Conservation (phyloP, 495 filamentous ascomycete species). For the Pseudevernia furfuracea region DNA sequence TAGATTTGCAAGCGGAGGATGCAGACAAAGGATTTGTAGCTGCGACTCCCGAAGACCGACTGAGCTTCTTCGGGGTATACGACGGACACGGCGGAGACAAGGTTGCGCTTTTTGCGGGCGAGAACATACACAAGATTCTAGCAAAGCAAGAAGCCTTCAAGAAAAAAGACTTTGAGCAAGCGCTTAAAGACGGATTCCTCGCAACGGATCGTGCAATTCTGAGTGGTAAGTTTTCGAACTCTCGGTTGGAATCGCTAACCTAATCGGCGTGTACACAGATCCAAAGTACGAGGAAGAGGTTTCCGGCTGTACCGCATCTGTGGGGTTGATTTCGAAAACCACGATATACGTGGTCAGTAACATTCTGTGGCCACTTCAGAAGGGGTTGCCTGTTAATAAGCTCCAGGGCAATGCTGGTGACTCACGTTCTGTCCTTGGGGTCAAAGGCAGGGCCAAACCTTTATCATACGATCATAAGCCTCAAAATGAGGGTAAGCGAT, state of each 20-base stretch:
- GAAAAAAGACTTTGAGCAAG: slow-evolving; percentile 84
- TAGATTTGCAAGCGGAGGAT: slow-evolving; percentile 70
- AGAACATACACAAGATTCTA: slow-evolving; percentile 88
- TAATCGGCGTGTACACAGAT: slow-evolving; percentile 48
- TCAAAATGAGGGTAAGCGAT: slow-evolving; percentile 78
- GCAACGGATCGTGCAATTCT: slow-evolving; percentile 94
- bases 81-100: slow-evolving; percentile 97
- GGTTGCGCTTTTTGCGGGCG: slow-evolving; percentile 86
- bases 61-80: slow-evolving; percentile 97
- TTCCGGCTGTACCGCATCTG: slow-evolving; percentile 92
- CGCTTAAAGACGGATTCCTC: slow-evolving; percentile 92
- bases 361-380: slow-evolving; percentile 6
- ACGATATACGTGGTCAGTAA: slow-evolving; percentile 88
- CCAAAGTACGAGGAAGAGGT: slow-evolving; percentile 95
- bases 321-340: slow-evolving; percentile 75
- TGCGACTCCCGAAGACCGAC: slow-evolving; percentile 55
- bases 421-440: slow-evolving; percentile 84
- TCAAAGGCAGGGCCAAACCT: slow-evolving; percentile 94
- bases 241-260: slow-evolving; percentile 19
- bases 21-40: slow-evolving; percentile 50
- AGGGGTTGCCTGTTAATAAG: slow-evolving; percentile 24
- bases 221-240: slow-evolving; percentile 56
- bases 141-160: slow-evolving; percentile 90
- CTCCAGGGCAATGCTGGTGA: slow-evolving; percentile 89
- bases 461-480: slow-evolving; percentile 98